These are phyloP conservation scores for Tillandsia leiboldiana DNA, from an alignment of 176 grass and related monocot genomes.

Conservation along the genomic window DNA sequence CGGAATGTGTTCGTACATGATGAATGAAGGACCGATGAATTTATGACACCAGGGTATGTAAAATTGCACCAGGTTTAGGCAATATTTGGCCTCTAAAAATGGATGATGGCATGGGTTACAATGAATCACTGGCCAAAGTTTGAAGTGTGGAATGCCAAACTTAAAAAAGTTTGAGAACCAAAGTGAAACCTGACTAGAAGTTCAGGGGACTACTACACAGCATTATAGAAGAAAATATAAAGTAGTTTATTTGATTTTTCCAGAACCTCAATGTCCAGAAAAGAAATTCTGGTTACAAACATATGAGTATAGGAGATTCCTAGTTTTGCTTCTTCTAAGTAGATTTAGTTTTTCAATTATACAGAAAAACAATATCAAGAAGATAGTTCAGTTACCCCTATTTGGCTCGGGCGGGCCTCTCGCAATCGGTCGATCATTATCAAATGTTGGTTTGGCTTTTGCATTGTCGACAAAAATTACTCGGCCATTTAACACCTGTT, in stretches of 20 bases:
- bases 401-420: conserved; percentile 13
- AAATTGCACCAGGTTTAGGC: too few species aligned
- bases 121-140: too few species aligned
- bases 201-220: not conserved
- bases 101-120: too few species aligned
- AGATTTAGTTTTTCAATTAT: not conserved
- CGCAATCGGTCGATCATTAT: conserved; percentile 20
- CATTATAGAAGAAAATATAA: not conserved
- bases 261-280: not conserved
- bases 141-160: too few species aligned
- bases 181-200: too few species aligned
- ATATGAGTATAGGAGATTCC: not conserved
- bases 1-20: too few species aligned
- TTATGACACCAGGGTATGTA: too few species aligned
- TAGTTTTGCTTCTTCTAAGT: not conserved
- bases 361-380: not conserved
- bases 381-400: not conserved
- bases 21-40: too few species aligned
- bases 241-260: not conserved
- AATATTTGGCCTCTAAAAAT: too few species aligned
- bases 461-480: conserved; percentile 56
- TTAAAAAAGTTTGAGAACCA: too few species aligned
- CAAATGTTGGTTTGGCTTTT: conserved; percentile 20
- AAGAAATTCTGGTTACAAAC: not conserved
- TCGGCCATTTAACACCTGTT: conserved; percentile 38